These are phyloP conservation scores for Cicer chorassanicum DNA, from an alignment of 306 rosid species.

Conservation along the genomic window DNA sequence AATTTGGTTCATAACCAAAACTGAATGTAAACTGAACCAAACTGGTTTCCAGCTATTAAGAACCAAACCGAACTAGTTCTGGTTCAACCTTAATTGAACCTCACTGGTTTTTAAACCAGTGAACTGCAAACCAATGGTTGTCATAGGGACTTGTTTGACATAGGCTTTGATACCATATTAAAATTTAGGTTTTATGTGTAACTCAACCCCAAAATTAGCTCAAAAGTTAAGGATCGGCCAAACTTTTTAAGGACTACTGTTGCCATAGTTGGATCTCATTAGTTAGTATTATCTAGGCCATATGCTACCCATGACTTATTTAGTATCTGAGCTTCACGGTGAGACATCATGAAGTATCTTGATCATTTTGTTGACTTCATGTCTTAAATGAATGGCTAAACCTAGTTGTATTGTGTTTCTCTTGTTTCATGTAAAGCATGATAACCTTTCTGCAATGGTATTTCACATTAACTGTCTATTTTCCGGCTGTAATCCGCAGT, in stretches of 20 bases:
- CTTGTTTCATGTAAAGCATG: neutral
- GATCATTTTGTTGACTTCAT: conserved; percentile 25
- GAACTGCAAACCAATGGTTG: neutral
- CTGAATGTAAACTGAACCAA: too few species aligned
- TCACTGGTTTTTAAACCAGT: too few species aligned
- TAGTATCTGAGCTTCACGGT: neutral
- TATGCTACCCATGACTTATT: neutral
- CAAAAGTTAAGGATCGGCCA: neutral
- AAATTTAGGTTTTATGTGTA: neutral
- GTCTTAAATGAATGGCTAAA: conserved; percentile 7
- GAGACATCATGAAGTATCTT: conserved; percentile 7
- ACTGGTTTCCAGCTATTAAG: too few species aligned
- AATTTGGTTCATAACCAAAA: too few species aligned
- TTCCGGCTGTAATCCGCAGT: neutral
- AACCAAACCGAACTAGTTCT: too few species aligned
- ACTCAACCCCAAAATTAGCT: neutral
- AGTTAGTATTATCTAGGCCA: neutral
- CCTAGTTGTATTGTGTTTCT: neutral
- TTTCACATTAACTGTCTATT: conserved; percentile 9
- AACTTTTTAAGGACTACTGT: neutral
- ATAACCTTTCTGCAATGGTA: conserved; percentile 9
- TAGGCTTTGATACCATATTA: neutral
- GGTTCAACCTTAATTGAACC: too few species aligned
- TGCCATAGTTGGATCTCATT: neutral
- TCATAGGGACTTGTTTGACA: neutral